Conservation (phyloP, 164 flowering plant species). For the Kalanchoe fedtschenkoi region DNA sequence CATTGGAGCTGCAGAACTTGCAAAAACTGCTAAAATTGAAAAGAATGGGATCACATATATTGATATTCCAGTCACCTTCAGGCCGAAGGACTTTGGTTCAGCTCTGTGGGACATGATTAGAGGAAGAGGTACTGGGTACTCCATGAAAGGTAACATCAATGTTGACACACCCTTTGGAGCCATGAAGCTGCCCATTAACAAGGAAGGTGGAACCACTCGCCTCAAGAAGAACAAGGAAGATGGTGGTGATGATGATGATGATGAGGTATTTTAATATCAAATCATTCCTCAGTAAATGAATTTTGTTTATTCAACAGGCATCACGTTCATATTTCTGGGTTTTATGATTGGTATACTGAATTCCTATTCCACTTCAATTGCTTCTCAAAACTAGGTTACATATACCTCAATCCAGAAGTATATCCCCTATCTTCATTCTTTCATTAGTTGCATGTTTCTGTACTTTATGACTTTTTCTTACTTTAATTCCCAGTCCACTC, state of each 20-base stretch:
- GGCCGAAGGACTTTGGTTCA: conserved; percentile 79
- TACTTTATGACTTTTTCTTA: no score
- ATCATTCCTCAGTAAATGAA: neutral
- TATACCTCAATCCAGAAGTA: no score
- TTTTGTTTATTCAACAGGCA: no score
- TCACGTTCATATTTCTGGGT: no score
- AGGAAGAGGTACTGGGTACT: conserved; percentile 67
- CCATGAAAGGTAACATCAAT: conserved; percentile 58
- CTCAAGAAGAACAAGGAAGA: conserved; percentile 63
- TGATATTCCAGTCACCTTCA: conserved; percentile 61
- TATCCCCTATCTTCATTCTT: no score
- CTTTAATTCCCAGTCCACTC: no score
- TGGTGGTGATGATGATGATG: conserved; percentile 43
- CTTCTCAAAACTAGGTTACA: no score
- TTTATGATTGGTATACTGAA: no score
- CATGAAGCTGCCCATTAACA: conserved; percentile 66
- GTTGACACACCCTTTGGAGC: conserved; percentile 77
- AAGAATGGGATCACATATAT: conserved; percentile 49
- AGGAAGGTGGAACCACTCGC: conserved; percentile 69
- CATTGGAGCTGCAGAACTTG: conserved; percentile 55
- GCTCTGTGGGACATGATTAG: conserved; percentile 84
- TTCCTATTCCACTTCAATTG: no score
- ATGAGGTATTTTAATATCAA: conserved; percentile 22
- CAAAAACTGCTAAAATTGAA: conserved; percentile 34
- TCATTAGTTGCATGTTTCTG: no score